phyloP scores from a whole-genome alignment of 176 grass and related monocot genomes.

The Paspalum vaginatum region DNA sequence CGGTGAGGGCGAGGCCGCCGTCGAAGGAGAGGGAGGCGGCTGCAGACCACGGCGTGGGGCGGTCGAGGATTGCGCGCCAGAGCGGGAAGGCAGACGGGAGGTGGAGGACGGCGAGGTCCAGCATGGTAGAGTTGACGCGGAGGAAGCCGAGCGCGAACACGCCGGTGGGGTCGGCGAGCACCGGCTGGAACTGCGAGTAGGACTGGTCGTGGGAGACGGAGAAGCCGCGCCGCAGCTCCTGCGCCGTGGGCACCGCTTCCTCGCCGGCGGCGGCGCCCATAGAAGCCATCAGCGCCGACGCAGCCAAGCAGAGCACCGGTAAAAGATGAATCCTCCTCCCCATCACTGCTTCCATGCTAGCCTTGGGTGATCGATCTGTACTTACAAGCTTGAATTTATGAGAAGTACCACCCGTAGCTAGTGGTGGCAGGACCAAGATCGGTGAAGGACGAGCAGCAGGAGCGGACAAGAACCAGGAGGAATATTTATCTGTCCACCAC shows the following conservation, averaged over 20 bases:
- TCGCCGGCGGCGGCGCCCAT: neutral
- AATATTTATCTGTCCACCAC: slow-evolving; percentile 43
- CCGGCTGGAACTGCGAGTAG: slow-evolving; percentile 70
- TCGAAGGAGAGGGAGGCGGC: slow-evolving; percentile 66
- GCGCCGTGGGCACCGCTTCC: neutral
- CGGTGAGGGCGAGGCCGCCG: slow-evolving; percentile 60
- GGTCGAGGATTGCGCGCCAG: slow-evolving; percentile 69
- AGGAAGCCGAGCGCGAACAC: slow-evolving; percentile 85
- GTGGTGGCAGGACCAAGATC: slow-evolving; percentile 21
- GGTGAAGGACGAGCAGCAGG: slow-evolving; percentile 27
- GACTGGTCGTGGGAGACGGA: slow-evolving; percentile 54
- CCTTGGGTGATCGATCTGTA: neutral
- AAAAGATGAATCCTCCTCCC: slow-evolving; percentile 9
- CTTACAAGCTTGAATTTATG: neutral
- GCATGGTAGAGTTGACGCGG: slow-evolving; percentile 55
- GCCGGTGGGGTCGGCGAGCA: slow-evolving; percentile 77
- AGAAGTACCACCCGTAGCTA: neutral
- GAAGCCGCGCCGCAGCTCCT: slow-evolving; percentile 75
- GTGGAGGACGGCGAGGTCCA: slow-evolving; percentile 85
- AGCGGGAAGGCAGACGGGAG: slow-evolving; percentile 67
- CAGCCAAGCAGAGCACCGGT: slow-evolving; percentile 23
- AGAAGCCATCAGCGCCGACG: slow-evolving; percentile 31
- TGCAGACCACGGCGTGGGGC: slow-evolving; percentile 43
- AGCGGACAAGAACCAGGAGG: slow-evolving; percentile 27
- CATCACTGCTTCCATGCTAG: neutral